Evolutionary conservation across 495 filamentous ascomycete genomes (phyloP).

Genomic region (Aspergillus cristatus): DNA sequence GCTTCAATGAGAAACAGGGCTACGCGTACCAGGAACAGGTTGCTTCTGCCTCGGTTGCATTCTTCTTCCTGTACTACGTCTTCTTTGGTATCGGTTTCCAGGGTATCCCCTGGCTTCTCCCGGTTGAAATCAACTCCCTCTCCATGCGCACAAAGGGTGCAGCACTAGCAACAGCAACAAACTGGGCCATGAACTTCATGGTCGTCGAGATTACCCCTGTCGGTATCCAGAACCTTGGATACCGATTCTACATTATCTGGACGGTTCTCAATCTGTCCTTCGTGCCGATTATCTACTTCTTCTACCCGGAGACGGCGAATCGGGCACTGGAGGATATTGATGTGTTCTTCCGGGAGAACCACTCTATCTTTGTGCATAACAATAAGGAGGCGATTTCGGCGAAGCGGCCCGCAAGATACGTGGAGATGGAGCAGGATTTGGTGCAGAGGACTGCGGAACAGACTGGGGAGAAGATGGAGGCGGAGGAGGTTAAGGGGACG

Average conservation of each 20-base stretch:
- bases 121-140: slow-evolving; percentile 53
- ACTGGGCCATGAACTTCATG: slow-evolving; percentile 54
- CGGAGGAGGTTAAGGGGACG: not conserved
- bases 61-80: slow-evolving; percentile 39
- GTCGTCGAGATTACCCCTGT: slow-evolving; percentile 53
- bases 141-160: slow-evolving; percentile 47
- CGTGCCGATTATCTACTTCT: slow-evolving; percentile 47
- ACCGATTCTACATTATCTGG: slow-evolving; percentile 52
- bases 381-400: slow-evolving; percentile 29
- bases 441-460: slow-evolving; percentile 14
- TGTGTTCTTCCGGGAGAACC: slow-evolving; percentile 30
- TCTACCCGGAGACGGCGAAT: slow-evolving; percentile 47
- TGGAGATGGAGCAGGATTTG: slow-evolving; percentile 23
- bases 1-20: slow-evolving; percentile 21
- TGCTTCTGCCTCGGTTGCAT: slow-evolving; percentile 18
- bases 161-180: slow-evolving; percentile 42
- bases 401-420: slow-evolving; percentile 28
- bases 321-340: slow-evolving; percentile 40
- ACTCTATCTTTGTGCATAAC: slow-evolving; percentile 22
- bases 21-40: slow-evolving; percentile 12
- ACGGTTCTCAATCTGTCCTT: slow-evolving; percentile 48
- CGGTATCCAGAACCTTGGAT: slow-evolving; percentile 41
- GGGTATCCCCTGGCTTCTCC: slow-evolving; percentile 33
- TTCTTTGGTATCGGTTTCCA: slow-evolving; percentile 39
- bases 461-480: not conserved